phyloP scores from a whole-genome alignment of 2,329 filamentous ascomycete species.

The Fonsecaea monophora region DNA sequence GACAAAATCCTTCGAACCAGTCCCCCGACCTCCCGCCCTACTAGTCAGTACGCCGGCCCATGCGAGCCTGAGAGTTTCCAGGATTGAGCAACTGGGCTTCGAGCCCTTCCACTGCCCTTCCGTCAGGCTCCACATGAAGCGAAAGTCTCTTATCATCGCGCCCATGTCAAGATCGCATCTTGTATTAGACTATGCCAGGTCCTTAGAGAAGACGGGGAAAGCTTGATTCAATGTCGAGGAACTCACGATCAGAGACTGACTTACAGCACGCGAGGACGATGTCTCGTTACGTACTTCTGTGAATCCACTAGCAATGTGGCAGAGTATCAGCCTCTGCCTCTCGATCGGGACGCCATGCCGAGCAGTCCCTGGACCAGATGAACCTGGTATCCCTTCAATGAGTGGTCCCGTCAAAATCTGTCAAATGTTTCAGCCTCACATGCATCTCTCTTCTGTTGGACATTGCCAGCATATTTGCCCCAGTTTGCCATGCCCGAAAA shows the following conservation, averaged over 20 bases:
- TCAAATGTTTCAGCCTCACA: constrained; percentile 1
- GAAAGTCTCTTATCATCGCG: background rate
- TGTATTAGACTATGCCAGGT: background rate
- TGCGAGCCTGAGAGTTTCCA: background rate
- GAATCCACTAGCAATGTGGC: background rate
- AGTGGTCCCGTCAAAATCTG: background rate
- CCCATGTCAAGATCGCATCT: background rate
- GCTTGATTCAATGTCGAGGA: background rate
- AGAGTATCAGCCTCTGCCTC: background rate
- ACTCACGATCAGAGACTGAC: background rate
- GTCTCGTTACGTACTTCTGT: background rate
- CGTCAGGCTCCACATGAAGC: background rate
- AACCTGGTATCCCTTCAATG: background rate
- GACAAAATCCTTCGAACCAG: background rate
- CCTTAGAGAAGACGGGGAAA: background rate
- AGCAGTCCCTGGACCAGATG: background rate
- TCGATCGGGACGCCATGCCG: background rate
- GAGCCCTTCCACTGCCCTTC: background rate
- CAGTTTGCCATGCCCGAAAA: background rate
- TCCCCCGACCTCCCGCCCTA: background rate
- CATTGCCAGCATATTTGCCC: background rate
- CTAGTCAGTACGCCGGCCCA: background rate
- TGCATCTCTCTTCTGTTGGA: background rate
- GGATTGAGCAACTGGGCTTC: background rate
- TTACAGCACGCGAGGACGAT: background rate